Base-by-base conservation (phyloP, 257 asterid species). In the Nicotiana attenuata region DNA sequence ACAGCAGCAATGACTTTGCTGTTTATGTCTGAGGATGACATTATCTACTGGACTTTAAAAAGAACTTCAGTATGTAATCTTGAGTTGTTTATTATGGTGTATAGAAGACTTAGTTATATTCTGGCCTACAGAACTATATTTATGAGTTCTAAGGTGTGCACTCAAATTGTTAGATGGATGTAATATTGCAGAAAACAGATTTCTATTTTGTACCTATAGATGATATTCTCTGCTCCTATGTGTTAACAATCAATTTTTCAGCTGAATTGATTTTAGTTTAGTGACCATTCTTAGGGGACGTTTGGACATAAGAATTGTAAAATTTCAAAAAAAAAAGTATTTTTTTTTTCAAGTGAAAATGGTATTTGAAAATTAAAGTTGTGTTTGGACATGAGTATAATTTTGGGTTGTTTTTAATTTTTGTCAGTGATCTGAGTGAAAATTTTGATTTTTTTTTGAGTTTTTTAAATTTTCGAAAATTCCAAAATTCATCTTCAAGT, bases 1-100 rank as follows among this genome's bases (percentile, higher is more conserved):
- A 87, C 55, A 28, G 50, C 29, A 87, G 90, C 50, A 80, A 82
- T 41, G 88, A 87, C n/a, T 83, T 85, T 9, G 65, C 60, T 5
- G 31, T 33, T 73, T 84, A 41, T 22, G 41, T 73, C 45, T 86
- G 78, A 86, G 29, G 81, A 10, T 22, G 20, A 60, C 1, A 47
- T 45, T 59, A 9, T 22, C 47, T 41, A 47, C 11, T 47, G 59
- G 17, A 53, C 56, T 75, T 28, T 5, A 5, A 26, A 76, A 24
- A 14, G 5, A 5, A 13, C 20, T 41, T 20, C 10, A 41, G 5
- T 47, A 0, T 47, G 24, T 24, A 47, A 47, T 56, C 20, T 17
- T 77, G 82, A 6, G 33, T 22, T 50, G 55, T 41, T n/a, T 10
- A 5, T 41, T 20, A 52, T 26, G 71, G 31, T 83, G 80, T 56